Percentiles rank a stretch among this genome's conserved stretches.
Conservation (phyloP, 2,329 filamentous ascomycete species). For the Colletotrichum euphorbiae region DNA sequence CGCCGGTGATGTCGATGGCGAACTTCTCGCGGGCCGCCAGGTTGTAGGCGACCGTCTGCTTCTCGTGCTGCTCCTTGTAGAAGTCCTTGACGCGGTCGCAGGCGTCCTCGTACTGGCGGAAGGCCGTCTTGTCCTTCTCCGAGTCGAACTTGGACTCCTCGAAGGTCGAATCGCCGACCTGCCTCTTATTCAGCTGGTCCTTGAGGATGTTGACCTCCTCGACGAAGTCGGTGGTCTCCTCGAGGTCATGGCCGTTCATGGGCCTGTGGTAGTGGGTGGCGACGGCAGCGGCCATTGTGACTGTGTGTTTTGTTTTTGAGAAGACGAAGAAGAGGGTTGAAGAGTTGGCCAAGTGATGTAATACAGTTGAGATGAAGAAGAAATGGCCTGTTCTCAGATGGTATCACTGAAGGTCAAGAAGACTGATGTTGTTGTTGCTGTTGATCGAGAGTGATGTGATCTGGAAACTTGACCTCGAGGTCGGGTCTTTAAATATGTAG, state of each 20-base stretch:
- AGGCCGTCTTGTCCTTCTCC: constrained; percentile 82
- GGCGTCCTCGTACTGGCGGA: constrained; percentile 85
- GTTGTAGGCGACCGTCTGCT: constrained; percentile 87
- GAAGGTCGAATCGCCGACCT: constrained; percentile 43
- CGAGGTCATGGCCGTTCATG: constrained; percentile 51
- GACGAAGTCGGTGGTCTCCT: constrained; percentile 59
- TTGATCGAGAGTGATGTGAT: not conserved
- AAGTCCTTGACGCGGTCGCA: constrained; percentile 89
- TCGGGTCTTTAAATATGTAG: constrained; percentile 35
- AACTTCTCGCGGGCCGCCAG: constrained; percentile 75
- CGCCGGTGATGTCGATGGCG: constrained; percentile 64
- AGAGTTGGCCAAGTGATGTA: not conserved
- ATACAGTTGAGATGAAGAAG: not conserved
- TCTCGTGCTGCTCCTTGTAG: constrained; percentile 78
- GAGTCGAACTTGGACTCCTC: constrained; percentile 75
- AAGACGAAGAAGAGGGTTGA: not conserved
- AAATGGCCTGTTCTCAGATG: not conserved
- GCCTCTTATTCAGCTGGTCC: constrained; percentile 44
- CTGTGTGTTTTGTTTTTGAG: not conserved
- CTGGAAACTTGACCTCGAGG: constrained; percentile 1
- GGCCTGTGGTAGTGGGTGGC: constrained; percentile 28
- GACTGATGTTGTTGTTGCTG: constrained; percentile 2
- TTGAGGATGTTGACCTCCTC: constrained; percentile 68
- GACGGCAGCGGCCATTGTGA: constrained; percentile 38
- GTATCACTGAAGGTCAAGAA: constrained; percentile 5